phyloP scores from a whole-genome alignment of 2,329 filamentous ascomycete species.

The Triangularia verruculosa region DNA sequence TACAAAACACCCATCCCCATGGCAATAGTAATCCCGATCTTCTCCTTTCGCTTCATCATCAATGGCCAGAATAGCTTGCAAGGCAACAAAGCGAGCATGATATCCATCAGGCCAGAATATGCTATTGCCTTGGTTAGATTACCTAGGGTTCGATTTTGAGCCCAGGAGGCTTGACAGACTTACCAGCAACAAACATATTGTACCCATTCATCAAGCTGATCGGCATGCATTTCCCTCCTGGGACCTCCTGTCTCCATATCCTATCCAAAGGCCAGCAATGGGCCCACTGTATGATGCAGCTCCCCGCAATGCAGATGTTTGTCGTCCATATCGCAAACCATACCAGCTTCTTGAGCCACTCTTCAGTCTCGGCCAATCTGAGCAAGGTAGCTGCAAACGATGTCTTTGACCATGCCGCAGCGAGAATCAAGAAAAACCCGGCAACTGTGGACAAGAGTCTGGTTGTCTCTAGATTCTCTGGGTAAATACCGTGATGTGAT shows the following conservation, averaged over 20 bases:
- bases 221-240: constrained; percentile 31
- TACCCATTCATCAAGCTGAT: constrained; percentile 29
- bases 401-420: constrained; percentile 34
- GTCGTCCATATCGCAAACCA: constrained; percentile 29
- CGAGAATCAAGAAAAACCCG: constrained; percentile 32
- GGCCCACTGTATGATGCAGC: constrained; percentile 29
- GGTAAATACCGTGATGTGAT: neutral
- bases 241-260: constrained; percentile 25
- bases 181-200: constrained; percentile 29
- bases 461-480: neutral
- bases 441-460: constrained; percentile 16
- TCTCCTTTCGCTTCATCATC: constrained; percentile 37
- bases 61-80: constrained; percentile 40
- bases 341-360: constrained; percentile 14
- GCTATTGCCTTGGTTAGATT: neutral
- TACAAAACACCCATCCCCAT: constrained; percentile 42
- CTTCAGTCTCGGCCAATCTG: constrained; percentile 13
- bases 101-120: constrained; percentile 28
- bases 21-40: constrained; percentile 38
- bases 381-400: constrained; percentile 33
- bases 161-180: too few species aligned
- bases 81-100: constrained; percentile 38
- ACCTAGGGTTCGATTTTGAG: too few species aligned
- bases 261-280: constrained; percentile 31
- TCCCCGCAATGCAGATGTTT: constrained; percentile 27